These are phyloP conservation scores for Trichoderma sp. DNA, from an alignment of 2,329 filamentous ascomycete genomes.

Conservation along the genomic window DNA sequence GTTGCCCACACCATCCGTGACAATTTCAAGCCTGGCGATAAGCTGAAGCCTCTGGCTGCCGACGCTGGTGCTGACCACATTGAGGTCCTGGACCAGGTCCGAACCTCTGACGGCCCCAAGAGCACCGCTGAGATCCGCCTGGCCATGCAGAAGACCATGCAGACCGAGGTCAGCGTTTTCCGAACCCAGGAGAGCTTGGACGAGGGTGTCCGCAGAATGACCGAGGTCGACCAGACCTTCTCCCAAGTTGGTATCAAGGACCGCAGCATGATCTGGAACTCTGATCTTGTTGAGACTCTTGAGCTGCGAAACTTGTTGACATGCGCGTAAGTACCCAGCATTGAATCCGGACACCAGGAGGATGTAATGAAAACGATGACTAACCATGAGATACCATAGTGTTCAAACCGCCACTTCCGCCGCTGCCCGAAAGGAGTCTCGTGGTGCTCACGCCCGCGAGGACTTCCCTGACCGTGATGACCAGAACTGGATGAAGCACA, in stretches of 20 bases:
- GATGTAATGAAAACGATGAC: neutral
- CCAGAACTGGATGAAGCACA: constrained; percentile 99
- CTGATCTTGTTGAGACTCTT: constrained; percentile 91
- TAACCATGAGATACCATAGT: constrained; percentile 44
- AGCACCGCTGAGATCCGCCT: constrained; percentile 84
- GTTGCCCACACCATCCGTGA: constrained; percentile 97
- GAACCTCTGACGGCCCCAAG: constrained; percentile 81
- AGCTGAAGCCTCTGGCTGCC: constrained; percentile 75
- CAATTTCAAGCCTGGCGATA: constrained; percentile 81
- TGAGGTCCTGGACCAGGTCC: constrained; percentile 78
- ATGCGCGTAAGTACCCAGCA: constrained; percentile 72
- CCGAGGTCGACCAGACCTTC: constrained; percentile 78
- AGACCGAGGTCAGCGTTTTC: constrained; percentile 96
- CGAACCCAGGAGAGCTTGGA: constrained; percentile 90
- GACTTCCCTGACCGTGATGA: constrained; percentile 96
- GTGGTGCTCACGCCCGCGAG: constrained; percentile 95
- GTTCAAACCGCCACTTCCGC: constrained; percentile 90
- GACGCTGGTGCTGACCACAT: constrained; percentile 91
- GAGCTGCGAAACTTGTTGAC: constrained; percentile 94
- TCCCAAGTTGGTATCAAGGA: constrained; percentile 91
- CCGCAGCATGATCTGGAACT: constrained; percentile 99
- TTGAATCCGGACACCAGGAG: neutral
- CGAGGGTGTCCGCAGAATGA: constrained; percentile 88
- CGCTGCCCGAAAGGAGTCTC: constrained; percentile 93
- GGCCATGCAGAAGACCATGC: constrained; percentile 98